Evolutionary conservation across 805 yeast species (phyloP).

Genomic region (Clavispora santaluciae): DNA sequence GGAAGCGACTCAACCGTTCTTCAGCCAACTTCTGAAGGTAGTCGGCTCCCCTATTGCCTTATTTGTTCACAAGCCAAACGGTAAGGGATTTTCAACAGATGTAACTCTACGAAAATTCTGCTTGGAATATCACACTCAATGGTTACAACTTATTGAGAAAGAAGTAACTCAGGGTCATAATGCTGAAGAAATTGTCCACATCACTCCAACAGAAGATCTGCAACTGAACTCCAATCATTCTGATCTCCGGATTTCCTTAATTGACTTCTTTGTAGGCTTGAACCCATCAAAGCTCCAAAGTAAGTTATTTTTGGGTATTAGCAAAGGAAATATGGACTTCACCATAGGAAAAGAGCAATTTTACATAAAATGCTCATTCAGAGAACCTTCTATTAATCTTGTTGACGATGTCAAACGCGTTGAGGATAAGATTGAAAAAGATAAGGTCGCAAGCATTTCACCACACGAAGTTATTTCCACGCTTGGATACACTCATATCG

Average conservation of each 20-base stretch:
- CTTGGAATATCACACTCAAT: slow-evolving; percentile 55
- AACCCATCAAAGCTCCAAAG: slow-evolving; percentile 57
- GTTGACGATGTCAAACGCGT: slow-evolving; percentile 51
- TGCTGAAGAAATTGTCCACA: slow-evolving; percentile 7
- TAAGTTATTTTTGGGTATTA: slow-evolving; percentile 48
- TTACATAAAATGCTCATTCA: slow-evolving; percentile 41
- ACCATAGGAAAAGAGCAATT: slow-evolving; percentile 27
- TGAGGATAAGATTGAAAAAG: neutral
- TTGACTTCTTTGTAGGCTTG: slow-evolving; percentile 57
- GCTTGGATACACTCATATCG: slow-evolving; percentile 53
- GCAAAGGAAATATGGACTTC: slow-evolving; percentile 52
- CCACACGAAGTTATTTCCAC: slow-evolving; percentile 14
- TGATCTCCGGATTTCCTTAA: slow-evolving; percentile 32
- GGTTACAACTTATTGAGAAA: slow-evolving; percentile 46
- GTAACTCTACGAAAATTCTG: slow-evolving; percentile 44
- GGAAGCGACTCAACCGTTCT: slow-evolving; percentile 13
- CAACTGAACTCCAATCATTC: slow-evolving; percentile 5
- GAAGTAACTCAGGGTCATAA: slow-evolving; percentile 7
- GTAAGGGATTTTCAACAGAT: slow-evolving; percentile 32
- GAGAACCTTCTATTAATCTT: slow-evolving; percentile 47
- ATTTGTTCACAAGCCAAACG: slow-evolving; percentile 17
- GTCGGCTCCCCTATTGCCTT: slow-evolving; percentile 20
- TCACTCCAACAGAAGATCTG: neutral
- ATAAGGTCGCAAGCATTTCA: slow-evolving; percentile 12
- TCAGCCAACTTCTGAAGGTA: slow-evolving; percentile 19